Conservation (phyloP, 768 basidiomycete genomes). For the Roridomyces roridus region DNA sequence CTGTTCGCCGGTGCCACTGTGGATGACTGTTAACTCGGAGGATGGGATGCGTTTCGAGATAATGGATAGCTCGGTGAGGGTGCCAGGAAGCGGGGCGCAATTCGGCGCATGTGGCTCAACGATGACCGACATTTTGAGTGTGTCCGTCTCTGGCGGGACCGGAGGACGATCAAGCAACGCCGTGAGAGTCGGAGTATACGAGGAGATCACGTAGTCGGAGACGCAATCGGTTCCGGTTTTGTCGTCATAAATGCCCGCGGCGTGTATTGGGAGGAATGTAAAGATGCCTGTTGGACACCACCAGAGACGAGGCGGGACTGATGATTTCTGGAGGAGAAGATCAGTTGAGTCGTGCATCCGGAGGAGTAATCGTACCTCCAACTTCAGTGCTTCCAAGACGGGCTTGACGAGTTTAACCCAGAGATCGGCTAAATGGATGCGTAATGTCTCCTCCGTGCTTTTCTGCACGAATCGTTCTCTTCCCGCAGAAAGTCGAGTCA, state of each 20-base stretch:
- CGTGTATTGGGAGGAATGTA: slow-evolving; percentile 23
- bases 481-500: neutral
- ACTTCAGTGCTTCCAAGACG: neutral
- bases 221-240: slow-evolving; percentile 6
- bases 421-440: neutral
- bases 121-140: slow-evolving; percentile 11
- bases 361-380: neutral
- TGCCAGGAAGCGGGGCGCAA: neutral
- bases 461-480: neutral
- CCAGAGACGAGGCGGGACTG: slow-evolving; percentile 4
- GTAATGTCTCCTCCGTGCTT: neutral
- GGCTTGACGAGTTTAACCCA: slow-evolving; percentile 7
- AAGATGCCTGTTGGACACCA: slow-evolving; percentile 10
- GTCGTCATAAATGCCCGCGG: slow-evolving; percentile 20
- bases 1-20: neutral
- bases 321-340: slow-evolving; percentile 1
- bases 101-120: slow-evolving; percentile 8
- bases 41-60: slow-evolving; percentile 4
- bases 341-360: neutral
- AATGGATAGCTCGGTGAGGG: neutral
- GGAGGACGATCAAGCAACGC: slow-evolving; percentile 7
- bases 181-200: slow-evolving; percentile 24
- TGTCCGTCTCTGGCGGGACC: neutral
- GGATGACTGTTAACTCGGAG: neutral
- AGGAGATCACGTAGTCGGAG: slow-evolving; percentile 24